Evolutionary conservation across 2,329 filamentous ascomycete genomes (phyloP).

Genomic region (Apiospora pterosperma): DNA sequence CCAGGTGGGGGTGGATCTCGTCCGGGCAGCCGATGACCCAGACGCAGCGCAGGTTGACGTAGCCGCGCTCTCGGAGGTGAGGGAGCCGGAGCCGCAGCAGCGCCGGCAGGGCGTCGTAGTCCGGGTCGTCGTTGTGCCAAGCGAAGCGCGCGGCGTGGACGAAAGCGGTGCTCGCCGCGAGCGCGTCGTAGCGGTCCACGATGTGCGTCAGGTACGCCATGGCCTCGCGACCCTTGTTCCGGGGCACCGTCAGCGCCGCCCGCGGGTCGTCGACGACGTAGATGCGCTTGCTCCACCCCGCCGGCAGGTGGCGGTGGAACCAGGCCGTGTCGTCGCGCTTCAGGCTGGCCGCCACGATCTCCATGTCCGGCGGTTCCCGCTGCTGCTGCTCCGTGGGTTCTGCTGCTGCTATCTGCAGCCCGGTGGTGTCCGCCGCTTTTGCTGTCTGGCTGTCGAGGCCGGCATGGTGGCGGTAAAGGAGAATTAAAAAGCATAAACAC

Average conservation of each 20-base stretch:
- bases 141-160: slow-evolving; percentile 51
- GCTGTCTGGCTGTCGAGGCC: not conserved
- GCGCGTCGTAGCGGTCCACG: slow-evolving; percentile 57
- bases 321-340: slow-evolving; percentile 32
- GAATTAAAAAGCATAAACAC: not conserved
- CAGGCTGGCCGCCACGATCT: slow-evolving; percentile 30
- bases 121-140: slow-evolving; percentile 50
- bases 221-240: slow-evolving; percentile 50
- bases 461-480: not conserved
- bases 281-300: slow-evolving; percentile 48
- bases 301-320: slow-evolving; percentile 29
- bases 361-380: slow-evolving; percentile 11
- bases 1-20: slow-evolving; percentile 18
- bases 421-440: not conserved
- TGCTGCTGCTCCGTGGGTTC: not conserved
- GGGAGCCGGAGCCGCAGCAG: slow-evolving; percentile 47
- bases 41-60: slow-evolving; percentile 57
- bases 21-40: slow-evolving; percentile 17
- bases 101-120: slow-evolving; percentile 45
- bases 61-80: slow-evolving; percentile 50
- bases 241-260: slow-evolving; percentile 22
- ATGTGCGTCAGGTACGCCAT: slow-evolving; percentile 62
- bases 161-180: slow-evolving; percentile 57
- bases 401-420: not conserved
- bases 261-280: slow-evolving; percentile 50